A percentile compares a stretch with the other conserved stretches of the same genome.
phyloP scores from a whole-genome alignment of 2,329 filamentous ascomycete species.

The Sordariomycetes sp. region DNA sequence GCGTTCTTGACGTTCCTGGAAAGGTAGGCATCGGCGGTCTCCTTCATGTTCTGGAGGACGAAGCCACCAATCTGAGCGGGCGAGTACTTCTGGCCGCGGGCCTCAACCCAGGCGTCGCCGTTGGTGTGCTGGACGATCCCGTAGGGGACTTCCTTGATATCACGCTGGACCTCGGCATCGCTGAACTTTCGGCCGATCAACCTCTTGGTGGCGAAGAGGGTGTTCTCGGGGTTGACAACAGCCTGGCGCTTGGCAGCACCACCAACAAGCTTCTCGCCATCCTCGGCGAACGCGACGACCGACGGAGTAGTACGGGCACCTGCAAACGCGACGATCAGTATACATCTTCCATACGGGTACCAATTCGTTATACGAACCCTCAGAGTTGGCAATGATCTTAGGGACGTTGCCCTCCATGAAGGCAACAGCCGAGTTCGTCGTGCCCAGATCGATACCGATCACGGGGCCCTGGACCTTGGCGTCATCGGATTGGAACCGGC shows the following conservation, averaged over 20 bases:
- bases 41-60: constrained; percentile 97
- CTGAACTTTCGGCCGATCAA: constrained; percentile 96
- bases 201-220: constrained; percentile 96
- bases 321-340: constrained; percentile 17
- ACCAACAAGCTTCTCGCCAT: constrained; percentile 93
- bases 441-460: constrained; percentile 97
- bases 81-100: constrained; percentile 90
- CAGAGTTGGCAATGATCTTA: constrained; percentile 95
- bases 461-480: constrained; percentile 90
- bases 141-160: constrained; percentile 96
- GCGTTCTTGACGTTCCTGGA: constrained; percentile 89
- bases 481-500: constrained; percentile 46
- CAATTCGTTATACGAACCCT: constrained; percentile 44
- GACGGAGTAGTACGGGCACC: constrained; percentile 87
- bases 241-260: constrained; percentile 96
- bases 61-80: constrained; percentile 98
- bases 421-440: constrained; percentile 94
- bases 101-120: constrained; percentile 91
- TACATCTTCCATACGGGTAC: background rate
- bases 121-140: constrained; percentile 97
- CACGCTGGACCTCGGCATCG: constrained; percentile 86
- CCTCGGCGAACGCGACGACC: constrained; percentile 89
- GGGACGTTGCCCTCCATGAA: constrained; percentile 95
- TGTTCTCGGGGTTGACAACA: constrained; percentile 97
- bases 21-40: constrained; percentile 90